Base-by-base conservation (phyloP, 1,284 basidiomycete species). In the Schizophyllum commune region DNA sequence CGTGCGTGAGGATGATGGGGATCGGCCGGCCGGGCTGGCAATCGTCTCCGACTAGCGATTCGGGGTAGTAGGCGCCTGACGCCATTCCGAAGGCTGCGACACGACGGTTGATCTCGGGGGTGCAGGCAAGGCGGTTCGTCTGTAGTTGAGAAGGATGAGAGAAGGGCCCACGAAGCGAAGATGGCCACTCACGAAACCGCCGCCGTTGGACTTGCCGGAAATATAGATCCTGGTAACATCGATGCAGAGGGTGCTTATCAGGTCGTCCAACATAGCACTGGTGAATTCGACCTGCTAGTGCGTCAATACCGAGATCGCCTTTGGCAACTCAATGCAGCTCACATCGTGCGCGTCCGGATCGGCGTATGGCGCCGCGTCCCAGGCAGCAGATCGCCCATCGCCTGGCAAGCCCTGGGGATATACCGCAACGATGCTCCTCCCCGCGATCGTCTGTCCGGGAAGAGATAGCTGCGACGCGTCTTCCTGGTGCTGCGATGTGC, bases 181-280 rank as follows among this genome's bases (percentile, higher is more conserved):
- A 27, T 33, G 4, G 32, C n/a, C 7, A 63, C 62, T 32, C 21
- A 61, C 60, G 33, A 63, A 63, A 15, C 62, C 62, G 33, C 62
- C 62, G 33, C 62, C 62, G 20, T 64, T 64, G 57, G 60, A 62
- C 59, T 56, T 64, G 15, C 63, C 63, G 8, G 63, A 61, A 1
- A 58, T 60, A 61, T 64, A 64, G 5, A 62, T 54, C 5, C 63
- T 55, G 5, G 53, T 62, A 5, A 52, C n/a, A 20, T 64, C 63
- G 53, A 64, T 17, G 21, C 63, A 64, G 22, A 64, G 63, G 32
- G 60, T 62, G 51, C 52, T 13, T 20, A 56, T 22, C 5, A 62
- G 54, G 1, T 34, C 27, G 8, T 58, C 56, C 32, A 64, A 22
- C 0, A 62, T 55, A 5, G 22, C 33, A 8, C 52, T 15, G 5